Evolutionary conservation across 106 monocot species (phyloP).

Genomic region (Dactylorhiza incarnata): DNA sequence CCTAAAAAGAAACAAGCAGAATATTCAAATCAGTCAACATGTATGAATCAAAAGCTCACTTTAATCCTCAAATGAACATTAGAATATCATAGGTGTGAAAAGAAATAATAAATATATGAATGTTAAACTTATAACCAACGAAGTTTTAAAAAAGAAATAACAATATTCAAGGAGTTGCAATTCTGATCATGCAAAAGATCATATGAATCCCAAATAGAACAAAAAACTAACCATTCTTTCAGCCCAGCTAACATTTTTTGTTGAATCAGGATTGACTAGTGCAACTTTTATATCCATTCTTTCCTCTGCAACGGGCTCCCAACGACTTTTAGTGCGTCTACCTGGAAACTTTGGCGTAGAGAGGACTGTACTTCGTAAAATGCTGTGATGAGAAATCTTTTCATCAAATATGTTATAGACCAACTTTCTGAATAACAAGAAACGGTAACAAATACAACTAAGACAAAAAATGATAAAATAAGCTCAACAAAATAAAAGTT

Average conservation of each 20-base stretch:
- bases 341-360: constrained; percentile 33
- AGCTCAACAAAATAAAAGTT: background rate
- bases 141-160: background rate
- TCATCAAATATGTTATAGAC: background rate
- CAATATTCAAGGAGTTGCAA: background rate
- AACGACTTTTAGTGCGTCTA: constrained; percentile 80
- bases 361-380: constrained; percentile 19
- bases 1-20: constrained; percentile 17
- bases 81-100: background rate
- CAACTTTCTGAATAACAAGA: background rate
- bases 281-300: constrained; percentile 29
- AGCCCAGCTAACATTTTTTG: constrained; percentile 24
- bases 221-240: constrained; percentile 39
- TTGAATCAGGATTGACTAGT: constrained; percentile 19
- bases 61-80: background rate
- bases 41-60: background rate
- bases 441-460: background rate
- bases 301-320: constrained; percentile 87
- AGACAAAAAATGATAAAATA: background rate
- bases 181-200: background rate
- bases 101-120: background rate
- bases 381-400: constrained; percentile 20
- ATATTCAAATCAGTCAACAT: constrained; percentile 5
- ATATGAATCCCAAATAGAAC: background rate
- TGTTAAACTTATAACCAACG: background rate